Conservation (phyloP, 352 stramenopile genomes). For the Globisporangium uncinulatum region DNA sequence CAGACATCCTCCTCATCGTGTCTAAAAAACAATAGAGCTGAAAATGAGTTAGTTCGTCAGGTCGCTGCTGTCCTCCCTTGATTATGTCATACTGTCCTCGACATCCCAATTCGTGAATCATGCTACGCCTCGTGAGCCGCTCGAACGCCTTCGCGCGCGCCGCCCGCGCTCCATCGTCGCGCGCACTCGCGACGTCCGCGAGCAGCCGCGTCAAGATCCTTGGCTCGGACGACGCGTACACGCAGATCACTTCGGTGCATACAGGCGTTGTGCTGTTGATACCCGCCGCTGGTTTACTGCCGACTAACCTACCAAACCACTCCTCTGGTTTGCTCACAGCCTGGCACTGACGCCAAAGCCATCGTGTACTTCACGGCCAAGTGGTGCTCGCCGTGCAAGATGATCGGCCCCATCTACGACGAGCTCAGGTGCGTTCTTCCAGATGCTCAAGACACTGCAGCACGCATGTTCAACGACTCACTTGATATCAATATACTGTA, state of each 20-base stretch:
- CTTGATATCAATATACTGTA: background rate
- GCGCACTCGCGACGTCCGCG: slow-evolving; percentile 29
- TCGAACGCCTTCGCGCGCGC: slow-evolving; percentile 19
- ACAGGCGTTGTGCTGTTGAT: background rate
- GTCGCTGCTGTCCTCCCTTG: too few species aligned
- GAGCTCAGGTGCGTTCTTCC: slow-evolving; percentile 55
- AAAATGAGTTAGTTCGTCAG: too few species aligned
- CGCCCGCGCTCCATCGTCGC: slow-evolving; percentile 13
- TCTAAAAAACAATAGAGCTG: too few species aligned
- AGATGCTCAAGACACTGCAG: background rate
- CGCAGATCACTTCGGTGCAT: slow-evolving; percentile 56
- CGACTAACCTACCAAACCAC: background rate
- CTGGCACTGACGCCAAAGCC: slow-evolving; percentile 55
- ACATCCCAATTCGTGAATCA: slow-evolving; percentile 14
- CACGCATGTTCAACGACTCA: background rate
- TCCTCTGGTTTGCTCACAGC: slow-evolving; percentile 17
- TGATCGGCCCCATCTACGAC: slow-evolving; percentile 86
- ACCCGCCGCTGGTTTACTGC: background rate
- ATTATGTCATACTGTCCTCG: too few species aligned
- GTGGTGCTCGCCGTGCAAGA: slow-evolving; percentile 90
- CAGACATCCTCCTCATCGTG: too few species aligned
- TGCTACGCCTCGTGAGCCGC: slow-evolving; percentile 36
- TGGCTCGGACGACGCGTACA: slow-evolving; percentile 68
- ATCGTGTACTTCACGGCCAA: slow-evolving; percentile 89
- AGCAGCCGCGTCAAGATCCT: slow-evolving; percentile 70